Evolutionary conservation across 352 stramenopile genomes (phyloP), one percentile per base, ranked within the genome.

Genomic region (Pythium periplocum): DNA sequence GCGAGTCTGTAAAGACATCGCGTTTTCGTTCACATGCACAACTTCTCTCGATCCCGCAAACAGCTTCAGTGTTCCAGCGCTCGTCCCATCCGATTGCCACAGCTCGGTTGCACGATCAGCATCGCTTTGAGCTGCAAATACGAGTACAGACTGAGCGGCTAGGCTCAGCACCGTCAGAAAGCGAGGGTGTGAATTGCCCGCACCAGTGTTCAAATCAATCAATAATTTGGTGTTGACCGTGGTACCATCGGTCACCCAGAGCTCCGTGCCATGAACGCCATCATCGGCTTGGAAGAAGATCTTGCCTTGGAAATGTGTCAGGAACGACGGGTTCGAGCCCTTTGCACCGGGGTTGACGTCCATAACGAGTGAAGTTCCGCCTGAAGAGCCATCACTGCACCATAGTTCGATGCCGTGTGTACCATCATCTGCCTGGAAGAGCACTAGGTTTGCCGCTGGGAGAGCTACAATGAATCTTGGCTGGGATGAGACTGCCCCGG

Each of bases 391-490:
- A 53, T 90, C 75, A 17, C 66, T 87, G 0, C 46, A 38, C 89
- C 89, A 97, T 6, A 97, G 64, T 60, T 97, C 90, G 2, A 60
- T 26, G 10, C 89, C 90, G 35, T 86, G 77, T 7, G 75, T 51
- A 47, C 87, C 86, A 55, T 97, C 90, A 56, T 93, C 67, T 5
- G 89, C 89, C 45, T 86, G 73, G 54, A 97, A 97, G 8, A 94
- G 68, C 10, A 96, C 42, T 10, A 76, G 47, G 4, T 45, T 8
- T 0, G 48, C 33, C 1, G 36, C 17, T 1, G 33, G 47, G 10
- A 83, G 50, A 47, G 59, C 64, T 30, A 67, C 68, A 45, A 85
- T 82, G 44, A 68, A 74, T 35, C 64, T 55, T 36, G 87, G 87
- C 10, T 75, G 53, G 0, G 83, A 93, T 1, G 73, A 80, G 6